Evolutionary conservation across 2,329 filamentous ascomycete species (phyloP), one percentile per base, ranked within the genome.

Genomic region (Karstenula rhodostoma): DNA sequence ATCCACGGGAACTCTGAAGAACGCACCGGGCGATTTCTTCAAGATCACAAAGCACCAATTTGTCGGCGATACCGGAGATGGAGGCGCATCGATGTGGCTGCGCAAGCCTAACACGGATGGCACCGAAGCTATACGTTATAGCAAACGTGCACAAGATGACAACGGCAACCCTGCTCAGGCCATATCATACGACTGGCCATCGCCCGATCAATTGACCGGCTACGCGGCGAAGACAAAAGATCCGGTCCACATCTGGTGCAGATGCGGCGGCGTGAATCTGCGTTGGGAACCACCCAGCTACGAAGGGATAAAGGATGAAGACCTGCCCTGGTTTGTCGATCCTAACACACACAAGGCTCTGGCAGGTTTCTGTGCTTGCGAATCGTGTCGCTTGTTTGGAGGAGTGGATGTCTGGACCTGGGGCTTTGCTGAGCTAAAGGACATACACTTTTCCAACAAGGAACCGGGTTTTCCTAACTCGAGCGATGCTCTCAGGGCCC

Each of bases 21-120:
- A 81, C 44, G 53, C 71, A 0, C 61, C 67, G 0, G 64, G 60
- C 0, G 66, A 69, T 7, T 46, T 84, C 2, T 37, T 77, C 29
- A 65, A 66, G 37, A 62, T 74, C 17, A 62, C 52, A 0, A 60
- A 76, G 1, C 81, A 85, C 57, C 78, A 82, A 3, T 85, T 80
- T 58, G 73, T 86, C 0, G 78, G 71, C 0, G 84, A 86, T 57
- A 87, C 85, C 0, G 29, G 77, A 1, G 85, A 87, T 65, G 85
- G 85, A 2, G 85, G 86, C 0, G 78, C 83, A 1, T 79, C 79
- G 2, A 67, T 77, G 1, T 87, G 83, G 83, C 66, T 85, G 4
- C 74, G 73, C 25, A 64, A 73, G 7, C 55, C 71, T 0, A 80
- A 81, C 43, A 56, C 63, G 0, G 71, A 77, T 46, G 77, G 74